Evolutionary conservation across 257 asterid genomes (phyloP), one percentile per base, ranked within the genome.

Genomic region (Salvia miltiorrhiza): DNA sequence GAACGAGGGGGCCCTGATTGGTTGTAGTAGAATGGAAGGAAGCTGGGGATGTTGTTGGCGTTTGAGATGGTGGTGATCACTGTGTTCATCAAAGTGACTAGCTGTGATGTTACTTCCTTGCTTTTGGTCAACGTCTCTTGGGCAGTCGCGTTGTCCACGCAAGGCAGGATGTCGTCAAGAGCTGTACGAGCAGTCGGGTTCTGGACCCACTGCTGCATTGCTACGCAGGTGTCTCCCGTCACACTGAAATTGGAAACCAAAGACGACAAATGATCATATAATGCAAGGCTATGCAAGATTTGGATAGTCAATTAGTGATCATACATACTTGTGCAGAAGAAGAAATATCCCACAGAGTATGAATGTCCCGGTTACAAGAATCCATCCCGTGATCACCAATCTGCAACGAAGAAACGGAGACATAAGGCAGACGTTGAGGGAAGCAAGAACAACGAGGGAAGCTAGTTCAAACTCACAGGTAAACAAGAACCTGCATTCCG

Each of bases 1-100:
- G 98, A 20, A 93, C 74, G 44, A 67, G 86, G 0, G 96, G 98
- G 43, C 98, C 98, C 98, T 3, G 98, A 93, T 60, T 90, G 98
- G 57, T 93, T 93, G 86, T 70, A 88, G 85, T 93, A 93, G 26
- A 88, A 16, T 1, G 88, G 90, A 7, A 32, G 81, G 11, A 86
- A 65, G 83, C 37, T 77, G n/a, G 98, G 95, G 43, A 90, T 59
- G 32, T 84, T 84, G 75, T 93, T 88, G 65, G 65, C 75, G 79
- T 93, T 93, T 1, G 98, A 83, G 71, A 90, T 80, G 66, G 84
- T 90, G 30, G 83, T 77, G 73, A 93, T 82, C 48, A 90, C 92
- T 4, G 78, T 73, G 73, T 93, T 93, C 70, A 87, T 64, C 48
- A 90, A 77, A 23, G 76, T 73, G 40, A 78, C 86, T 30, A 93